A percentile compares a stretch with the other conserved stretches of the same genome.
phyloP scores from a whole-genome alignment of 2,329 filamentous ascomycete genomes.

The Elsinoe batatas region DNA sequence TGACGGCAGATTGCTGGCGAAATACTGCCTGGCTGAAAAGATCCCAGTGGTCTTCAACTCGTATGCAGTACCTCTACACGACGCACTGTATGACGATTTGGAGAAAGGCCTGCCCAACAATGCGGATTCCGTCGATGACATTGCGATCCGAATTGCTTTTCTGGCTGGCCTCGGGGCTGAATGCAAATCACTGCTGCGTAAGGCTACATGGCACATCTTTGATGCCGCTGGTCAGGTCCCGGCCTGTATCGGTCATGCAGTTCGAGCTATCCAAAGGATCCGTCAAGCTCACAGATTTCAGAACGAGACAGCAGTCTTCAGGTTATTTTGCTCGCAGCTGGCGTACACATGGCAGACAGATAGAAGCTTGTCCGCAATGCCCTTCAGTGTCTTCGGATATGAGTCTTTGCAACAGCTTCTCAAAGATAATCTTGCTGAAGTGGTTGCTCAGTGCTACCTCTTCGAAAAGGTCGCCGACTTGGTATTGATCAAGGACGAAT shows the following conservation, averaged over 20 bases:
- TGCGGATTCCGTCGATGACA: conserved; percentile 63
- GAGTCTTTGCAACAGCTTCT: conserved; percentile 57
- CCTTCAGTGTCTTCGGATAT: conserved; percentile 80
- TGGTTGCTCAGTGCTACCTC: conserved; percentile 73
- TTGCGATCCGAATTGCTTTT: conserved; percentile 70
- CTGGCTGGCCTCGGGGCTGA: conserved; percentile 66
- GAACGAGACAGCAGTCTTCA: conserved; percentile 62
- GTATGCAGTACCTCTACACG: conserved; percentile 74
- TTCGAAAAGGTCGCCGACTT: conserved; percentile 59
- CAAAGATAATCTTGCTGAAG: conserved; percentile 61
- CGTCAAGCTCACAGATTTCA: conserved; percentile 55
- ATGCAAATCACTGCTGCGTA: conserved; percentile 78
- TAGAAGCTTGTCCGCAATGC: conserved; percentile 59
- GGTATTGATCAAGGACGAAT: conserved; percentile 47
- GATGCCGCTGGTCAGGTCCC: conserved; percentile 71
- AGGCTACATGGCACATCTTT: conserved; percentile 88
- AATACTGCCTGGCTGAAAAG: conserved; percentile 61
- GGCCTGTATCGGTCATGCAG: conserved; percentile 58
- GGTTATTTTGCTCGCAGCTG: conserved; percentile 76
- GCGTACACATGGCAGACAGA: conserved; percentile 79
- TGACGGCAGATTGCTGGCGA: conserved; percentile 57
- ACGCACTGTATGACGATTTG: conserved; percentile 75
- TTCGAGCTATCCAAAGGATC: conserved; percentile 58
- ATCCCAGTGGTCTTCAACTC: conserved; percentile 68
- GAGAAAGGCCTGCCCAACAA: conserved; percentile 69